phyloP scores from a whole-genome alignment of 176 grass and related monocot genomes.

The Triticum dicoccoides region DNA sequence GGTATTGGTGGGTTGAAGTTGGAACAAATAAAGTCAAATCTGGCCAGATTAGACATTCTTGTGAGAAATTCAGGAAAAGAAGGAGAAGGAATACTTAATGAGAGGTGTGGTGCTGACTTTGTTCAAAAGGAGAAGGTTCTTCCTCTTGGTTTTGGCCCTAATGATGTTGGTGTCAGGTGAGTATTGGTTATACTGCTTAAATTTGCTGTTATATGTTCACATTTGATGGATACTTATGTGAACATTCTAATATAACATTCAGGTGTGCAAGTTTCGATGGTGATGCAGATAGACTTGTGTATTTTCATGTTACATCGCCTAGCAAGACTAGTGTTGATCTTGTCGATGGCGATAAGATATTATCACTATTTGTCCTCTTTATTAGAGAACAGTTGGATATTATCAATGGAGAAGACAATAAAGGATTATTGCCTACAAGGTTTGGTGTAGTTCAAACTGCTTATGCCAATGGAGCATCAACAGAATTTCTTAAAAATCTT shows the following conservation, averaged over 20 bases:
- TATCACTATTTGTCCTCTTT: slow-evolving; percentile 86
- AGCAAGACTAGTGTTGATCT: slow-evolving; percentile 67
- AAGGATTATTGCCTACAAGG: slow-evolving; percentile 48
- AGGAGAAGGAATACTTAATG: slow-evolving; percentile 91
- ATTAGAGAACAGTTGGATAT: slow-evolving; percentile 80
- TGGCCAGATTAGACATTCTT: slow-evolving; percentile 52
- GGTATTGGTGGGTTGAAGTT: slow-evolving; percentile 86
- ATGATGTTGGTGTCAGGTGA: slow-evolving; percentile 67
- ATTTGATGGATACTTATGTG: slow-evolving; percentile 8
- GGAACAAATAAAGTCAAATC: slow-evolving; percentile 51
- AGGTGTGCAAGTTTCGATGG: slow-evolving; percentile 97
- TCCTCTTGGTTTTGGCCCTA: slow-evolving; percentile 59
- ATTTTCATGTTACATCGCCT: slow-evolving; percentile 58
- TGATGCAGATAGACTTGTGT: slow-evolving; percentile 85
- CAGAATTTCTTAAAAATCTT: slow-evolving; percentile 57
- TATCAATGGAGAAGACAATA: slow-evolving; percentile 36
- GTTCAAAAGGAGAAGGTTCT: slow-evolving; percentile 89
- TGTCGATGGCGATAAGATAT: slow-evolving; percentile 90
- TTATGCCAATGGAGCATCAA: slow-evolving; percentile 94
- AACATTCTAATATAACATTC: slow-evolving; percentile 36
- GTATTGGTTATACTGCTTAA: background rate
- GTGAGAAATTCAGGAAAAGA: slow-evolving; percentile 74
- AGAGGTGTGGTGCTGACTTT: slow-evolving; percentile 88
- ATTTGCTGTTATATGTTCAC: background rate
- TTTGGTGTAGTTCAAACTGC: slow-evolving; percentile 89